Percentiles rank a stretch among this genome's conserved stretches.
phyloP scores from a whole-genome alignment of 768 basidiomycete species.

The Cystobasidium onofrii region DNA sequence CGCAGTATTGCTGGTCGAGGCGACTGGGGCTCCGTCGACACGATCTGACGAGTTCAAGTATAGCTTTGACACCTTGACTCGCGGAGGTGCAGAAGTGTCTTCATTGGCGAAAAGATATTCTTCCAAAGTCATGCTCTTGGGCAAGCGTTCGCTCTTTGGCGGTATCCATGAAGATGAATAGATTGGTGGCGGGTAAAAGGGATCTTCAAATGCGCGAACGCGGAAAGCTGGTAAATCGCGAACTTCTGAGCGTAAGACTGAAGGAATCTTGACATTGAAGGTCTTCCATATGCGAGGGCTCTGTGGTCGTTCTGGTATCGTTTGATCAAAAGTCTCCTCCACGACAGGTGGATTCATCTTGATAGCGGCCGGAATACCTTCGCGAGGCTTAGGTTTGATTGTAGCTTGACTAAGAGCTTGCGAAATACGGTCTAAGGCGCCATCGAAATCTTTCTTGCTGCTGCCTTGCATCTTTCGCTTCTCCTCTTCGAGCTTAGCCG shows the following conservation, averaged over 20 bases:
- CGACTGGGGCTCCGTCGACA: not conserved
- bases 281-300: constrained; percentile 20
- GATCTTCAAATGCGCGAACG: not conserved
- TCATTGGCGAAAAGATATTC: not conserved
- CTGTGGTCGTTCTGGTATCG: not conserved
- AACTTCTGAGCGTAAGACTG: not conserved
- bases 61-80: constrained; percentile 14
- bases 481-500: not conserved
- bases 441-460: constrained; percentile 6
- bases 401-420: constrained; percentile 8
- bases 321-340: constrained; percentile 10
- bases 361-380: not conserved
- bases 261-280: not conserved
- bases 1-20: not conserved
- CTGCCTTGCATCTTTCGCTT: not conserved
- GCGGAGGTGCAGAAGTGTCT: not conserved
- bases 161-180: not conserved
- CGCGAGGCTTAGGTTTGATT: not conserved
- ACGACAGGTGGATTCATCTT: not conserved
- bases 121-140: not conserved
- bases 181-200: not conserved
- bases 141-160: not conserved
- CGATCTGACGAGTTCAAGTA: not conserved
- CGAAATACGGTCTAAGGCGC: not conserved
- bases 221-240: not conserved